A percentile compares a stretch with the other conserved stretches of the same genome.
Conservation (phyloP, 108 stramenopile species). For the Bacterosira constricta region DNA sequence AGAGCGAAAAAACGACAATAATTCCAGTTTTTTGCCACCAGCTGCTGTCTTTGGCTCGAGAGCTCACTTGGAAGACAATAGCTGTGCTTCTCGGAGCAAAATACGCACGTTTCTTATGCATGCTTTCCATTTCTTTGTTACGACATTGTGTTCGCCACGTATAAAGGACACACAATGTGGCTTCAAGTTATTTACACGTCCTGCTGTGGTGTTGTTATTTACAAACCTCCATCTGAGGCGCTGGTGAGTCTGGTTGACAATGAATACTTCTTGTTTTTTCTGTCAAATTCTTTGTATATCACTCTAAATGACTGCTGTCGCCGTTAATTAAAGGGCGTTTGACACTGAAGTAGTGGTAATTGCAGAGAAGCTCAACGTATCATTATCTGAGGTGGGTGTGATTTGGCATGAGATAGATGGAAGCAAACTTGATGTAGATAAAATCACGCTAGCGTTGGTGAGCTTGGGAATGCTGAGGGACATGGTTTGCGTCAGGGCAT, state of each 20-base stretch:
- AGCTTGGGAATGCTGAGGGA: slow-evolving; percentile 80
- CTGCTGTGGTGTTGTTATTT: slow-evolving; percentile 57
- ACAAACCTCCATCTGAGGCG: slow-evolving; percentile 70
- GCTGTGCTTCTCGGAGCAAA: slow-evolving; percentile 57
- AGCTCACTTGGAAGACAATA: slow-evolving; percentile 67
- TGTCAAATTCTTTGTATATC: not conserved
- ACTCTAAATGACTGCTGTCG: not conserved
- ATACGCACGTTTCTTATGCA: slow-evolving; percentile 76
- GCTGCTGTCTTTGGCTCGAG: slow-evolving; percentile 77
- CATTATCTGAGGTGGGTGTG: slow-evolving; percentile 72
- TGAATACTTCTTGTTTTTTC: too few relatives aligned
- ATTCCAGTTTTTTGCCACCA: slow-evolving; percentile 17
- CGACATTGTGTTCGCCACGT: slow-evolving; percentile 50
- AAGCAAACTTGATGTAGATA: slow-evolving; percentile 72
- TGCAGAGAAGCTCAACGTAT: slow-evolving; percentile 43
- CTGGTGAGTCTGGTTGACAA: slow-evolving; percentile 33
- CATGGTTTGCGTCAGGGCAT: slow-evolving; percentile 84
- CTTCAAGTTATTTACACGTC: slow-evolving; percentile 73
- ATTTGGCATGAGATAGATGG: slow-evolving; percentile 87
- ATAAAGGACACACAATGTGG: slow-evolving; percentile 89
- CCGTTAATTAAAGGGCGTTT: slow-evolving; percentile 58
- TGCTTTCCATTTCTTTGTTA: slow-evolving; percentile 81
- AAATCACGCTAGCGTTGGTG: slow-evolving; percentile 60
- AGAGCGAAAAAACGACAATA: slow-evolving; percentile 2
- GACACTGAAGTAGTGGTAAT: slow-evolving; percentile 82